phyloP scores from a whole-genome alignment of 768 basidiomycete species.

The Auriscalpium vulgare region DNA sequence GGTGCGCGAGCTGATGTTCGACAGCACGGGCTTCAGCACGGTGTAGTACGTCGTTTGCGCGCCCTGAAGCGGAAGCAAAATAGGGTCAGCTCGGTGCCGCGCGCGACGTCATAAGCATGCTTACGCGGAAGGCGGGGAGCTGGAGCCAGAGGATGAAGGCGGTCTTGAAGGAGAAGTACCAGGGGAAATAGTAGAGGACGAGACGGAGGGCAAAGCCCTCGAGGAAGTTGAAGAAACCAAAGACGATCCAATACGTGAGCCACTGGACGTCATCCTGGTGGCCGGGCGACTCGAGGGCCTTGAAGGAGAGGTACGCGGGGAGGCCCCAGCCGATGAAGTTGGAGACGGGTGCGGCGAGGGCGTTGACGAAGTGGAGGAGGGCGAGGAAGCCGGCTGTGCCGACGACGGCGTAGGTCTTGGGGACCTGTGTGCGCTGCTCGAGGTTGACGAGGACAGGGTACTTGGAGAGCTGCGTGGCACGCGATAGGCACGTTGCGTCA shows the following conservation, averaged over 20 bases:
- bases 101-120: constrained; percentile 25
- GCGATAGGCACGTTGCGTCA: constrained; percentile 13
- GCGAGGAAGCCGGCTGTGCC: constrained; percentile 60
- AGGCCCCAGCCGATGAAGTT: constrained; percentile 93
- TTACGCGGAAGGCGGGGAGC: constrained; percentile 74
- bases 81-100: too few relatives aligned
- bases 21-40: constrained; percentile 74
- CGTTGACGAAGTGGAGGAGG: constrained; percentile 78
- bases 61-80: constrained; percentile 42
- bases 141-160: constrained; percentile 89
- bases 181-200: constrained; percentile 87
- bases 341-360: constrained; percentile 86
- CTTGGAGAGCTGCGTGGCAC: constrained; percentile 56
- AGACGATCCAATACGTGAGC: constrained; percentile 97
- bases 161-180: constrained; percentile 94
- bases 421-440: constrained; percentile 86
- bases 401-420: constrained; percentile 85
- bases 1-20: constrained; percentile 41
- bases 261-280: constrained; percentile 87
- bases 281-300: constrained; percentile 83
- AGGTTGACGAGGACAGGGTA: constrained; percentile 79
- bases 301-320: constrained; percentile 92
- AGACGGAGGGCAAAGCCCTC: constrained; percentile 79
- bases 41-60: constrained; percentile 75
- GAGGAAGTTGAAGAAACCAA: constrained; percentile 88